Evolutionary conservation across 2,329 filamentous ascomycete genomes (phyloP), one percentile per base, ranked within the genome.

Genomic region (Fusarium brevicatenulatum): DNA sequence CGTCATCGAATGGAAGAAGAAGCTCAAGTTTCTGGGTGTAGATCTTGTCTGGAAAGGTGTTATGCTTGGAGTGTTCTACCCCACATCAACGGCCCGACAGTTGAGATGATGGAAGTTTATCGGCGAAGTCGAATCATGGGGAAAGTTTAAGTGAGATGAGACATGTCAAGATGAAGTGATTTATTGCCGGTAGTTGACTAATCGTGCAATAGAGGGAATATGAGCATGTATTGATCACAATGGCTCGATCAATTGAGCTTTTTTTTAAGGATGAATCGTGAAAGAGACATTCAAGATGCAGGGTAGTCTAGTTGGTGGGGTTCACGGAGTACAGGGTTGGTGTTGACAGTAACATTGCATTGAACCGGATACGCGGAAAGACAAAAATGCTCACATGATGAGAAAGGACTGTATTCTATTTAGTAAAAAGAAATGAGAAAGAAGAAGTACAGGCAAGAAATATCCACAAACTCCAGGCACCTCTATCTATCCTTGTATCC

Each of bases 81-180:
- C 54, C 54, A 49, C 54, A 15, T 25, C 19, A 54, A 54, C 50
- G 34, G 50, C 19, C 50, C 50, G 50, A 54, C 50, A 54, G 34
- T 40, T 18, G 19, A 40, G 23, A 40, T 28, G 50, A 53, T 9
- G 2, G 34, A 40, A 18, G 23, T 40, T 40, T n/a, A 30, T 54
- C 7, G 23, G 3, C 9, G 12, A 2, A n/a, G 10, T 40, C 50
- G 50, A 28, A n/a, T 54, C 19, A 54, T 40, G 34, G 50, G 34
- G 34, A 30, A 40, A 28, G 50, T 28, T n/a, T 18, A 54, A 40
- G 23, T 54, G 19, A 54, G 23, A 19, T n/a, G 23, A 54, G 34
- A 40, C 4, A 54, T 39, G 7, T 10, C 8, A 25, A 40, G 10
- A 40, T 40, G 34, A 28, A 54, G 23, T 23, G 50, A 54, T 40